A percentile compares a stretch with the other conserved stretches of the same genome.
phyloP scores from a whole-genome alignment of 495 filamentous ascomycete genomes.

The Hypoxylon fuscum region DNA sequence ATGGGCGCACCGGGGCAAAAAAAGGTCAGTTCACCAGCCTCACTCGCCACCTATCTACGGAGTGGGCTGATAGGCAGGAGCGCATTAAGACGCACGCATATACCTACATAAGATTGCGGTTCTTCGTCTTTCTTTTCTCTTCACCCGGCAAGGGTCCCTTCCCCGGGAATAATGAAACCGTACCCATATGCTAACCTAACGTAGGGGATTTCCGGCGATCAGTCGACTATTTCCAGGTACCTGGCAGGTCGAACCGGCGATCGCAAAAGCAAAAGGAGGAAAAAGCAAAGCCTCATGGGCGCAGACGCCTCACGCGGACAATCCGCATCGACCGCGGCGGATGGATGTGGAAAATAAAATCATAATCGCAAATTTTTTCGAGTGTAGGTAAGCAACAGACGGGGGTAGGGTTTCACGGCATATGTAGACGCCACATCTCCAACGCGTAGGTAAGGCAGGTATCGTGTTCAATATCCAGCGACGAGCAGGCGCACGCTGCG shows the following conservation, averaged over 20 bases:
- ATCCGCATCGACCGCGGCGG: conserved; percentile 18
- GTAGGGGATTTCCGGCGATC: conserved; percentile 19
- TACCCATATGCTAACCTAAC: conserved; percentile 25
- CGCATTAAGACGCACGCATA: background rate
- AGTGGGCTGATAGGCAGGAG: background rate
- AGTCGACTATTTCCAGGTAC: conserved; percentile 23
- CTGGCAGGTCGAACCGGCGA: conserved; percentile 15
- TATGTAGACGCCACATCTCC: conserved; percentile 29
- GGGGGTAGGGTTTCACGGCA: conserved; percentile 20
- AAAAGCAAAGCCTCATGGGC: background rate
- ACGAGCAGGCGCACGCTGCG: background rate
- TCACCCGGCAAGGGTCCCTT: background rate
- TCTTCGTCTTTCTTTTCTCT: background rate
- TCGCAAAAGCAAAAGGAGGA: background rate
- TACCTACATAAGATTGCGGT: background rate
- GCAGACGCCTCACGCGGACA: conserved; percentile 31
- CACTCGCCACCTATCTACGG: background rate
- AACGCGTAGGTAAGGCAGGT: background rate
- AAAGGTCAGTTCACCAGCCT: background rate
- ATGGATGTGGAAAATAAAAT: conserved; percentile 6
- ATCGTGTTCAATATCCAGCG: background rate
- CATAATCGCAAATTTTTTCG: background rate
- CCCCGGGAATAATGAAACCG: conserved; percentile 6
- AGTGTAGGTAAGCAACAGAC: conserved; percentile 1
- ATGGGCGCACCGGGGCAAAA: background rate